Conservation (phyloP, 768 basidiomycete species). For the Pleurotus cornucopiae region DNA sequence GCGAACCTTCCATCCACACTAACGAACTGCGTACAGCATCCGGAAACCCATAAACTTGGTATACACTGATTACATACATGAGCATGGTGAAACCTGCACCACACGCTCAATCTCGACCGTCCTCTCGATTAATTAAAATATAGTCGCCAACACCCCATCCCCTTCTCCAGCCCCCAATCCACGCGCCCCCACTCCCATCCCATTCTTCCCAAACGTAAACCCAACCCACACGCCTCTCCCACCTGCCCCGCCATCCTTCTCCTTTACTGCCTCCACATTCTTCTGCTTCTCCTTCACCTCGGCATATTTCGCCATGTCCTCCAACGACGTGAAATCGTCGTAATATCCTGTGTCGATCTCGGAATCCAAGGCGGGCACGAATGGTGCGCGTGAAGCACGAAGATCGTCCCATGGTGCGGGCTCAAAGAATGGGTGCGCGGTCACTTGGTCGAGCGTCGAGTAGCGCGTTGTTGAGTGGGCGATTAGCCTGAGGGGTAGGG, state of each 20-base stretch:
- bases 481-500: conserved; percentile 56
- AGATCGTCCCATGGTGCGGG: conserved; percentile 74
- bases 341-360: conserved; percentile 96
- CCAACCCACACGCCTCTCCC: conserved; percentile 85
- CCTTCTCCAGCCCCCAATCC: conserved; percentile 24
- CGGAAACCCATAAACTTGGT: too few species aligned
- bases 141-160: conserved; percentile 53
- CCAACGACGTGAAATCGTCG: conserved; percentile 81
- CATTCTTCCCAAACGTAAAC: conserved; percentile 89
- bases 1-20: too few species aligned
- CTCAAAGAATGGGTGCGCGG: conserved; percentile 79
- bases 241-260: conserved; percentile 69
- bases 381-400: conserved; percentile 75
- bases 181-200: conserved; percentile 50
- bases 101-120: too few species aligned
- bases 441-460: conserved; percentile 68
- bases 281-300: conserved; percentile 96
- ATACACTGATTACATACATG: too few species aligned
- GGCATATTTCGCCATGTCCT: conserved; percentile 99
- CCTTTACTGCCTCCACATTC: conserved; percentile 88
- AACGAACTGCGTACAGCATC: too few species aligned
- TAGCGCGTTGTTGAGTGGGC: conserved; percentile 81
- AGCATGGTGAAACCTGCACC: too few species aligned
- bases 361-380: conserved; percentile 90
- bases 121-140: conserved; percentile 36